Conservation (phyloP, 306 rosid genomes). For the Cicer cuneatum region DNA sequence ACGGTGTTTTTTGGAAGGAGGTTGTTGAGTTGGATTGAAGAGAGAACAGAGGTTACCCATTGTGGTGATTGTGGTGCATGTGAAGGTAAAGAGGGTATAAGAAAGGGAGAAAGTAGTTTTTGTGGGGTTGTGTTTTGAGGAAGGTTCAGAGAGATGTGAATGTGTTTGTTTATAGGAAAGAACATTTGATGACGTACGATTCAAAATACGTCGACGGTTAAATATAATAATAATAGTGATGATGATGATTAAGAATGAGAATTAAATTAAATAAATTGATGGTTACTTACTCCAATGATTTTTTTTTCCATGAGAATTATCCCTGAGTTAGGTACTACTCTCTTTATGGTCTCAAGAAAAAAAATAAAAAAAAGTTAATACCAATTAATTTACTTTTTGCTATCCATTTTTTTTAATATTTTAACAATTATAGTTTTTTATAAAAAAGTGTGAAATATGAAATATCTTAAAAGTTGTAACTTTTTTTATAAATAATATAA, state of each 20-base stretch:
- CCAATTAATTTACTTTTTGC: too few relatives aligned
- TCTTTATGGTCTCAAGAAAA: too few relatives aligned
- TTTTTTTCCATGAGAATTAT: too few relatives aligned
- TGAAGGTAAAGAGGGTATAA: not conserved
- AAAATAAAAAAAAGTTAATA: too few relatives aligned
- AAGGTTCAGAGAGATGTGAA: slow-evolving; percentile 28
- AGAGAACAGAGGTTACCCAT: slow-evolving; percentile 92
- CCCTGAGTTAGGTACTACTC: too few relatives aligned
- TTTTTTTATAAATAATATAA: too few relatives aligned
- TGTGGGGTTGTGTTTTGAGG: slow-evolving; percentile 23
- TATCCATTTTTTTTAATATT: too few relatives aligned
- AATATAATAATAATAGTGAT: not conserved
- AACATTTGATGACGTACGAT: slow-evolving; percentile 34
- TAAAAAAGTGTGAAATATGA: too few relatives aligned
- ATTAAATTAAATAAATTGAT: too few relatives aligned
- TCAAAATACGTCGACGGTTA: slow-evolving; percentile 15
- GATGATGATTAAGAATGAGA: not conserved
- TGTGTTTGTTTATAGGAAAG: slow-evolving; percentile 31
- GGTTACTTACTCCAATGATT: too few relatives aligned
- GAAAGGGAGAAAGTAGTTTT: not conserved
- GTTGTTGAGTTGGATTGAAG: slow-evolving; percentile 47
- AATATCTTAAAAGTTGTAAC: too few relatives aligned
- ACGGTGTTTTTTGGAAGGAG: slow-evolving; percentile 63
- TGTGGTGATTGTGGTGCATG: slow-evolving; percentile 50
- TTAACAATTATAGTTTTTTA: too few relatives aligned